Conservation (phyloP, 805 yeast species). For the Cyberlindnera amylophila region DNA sequence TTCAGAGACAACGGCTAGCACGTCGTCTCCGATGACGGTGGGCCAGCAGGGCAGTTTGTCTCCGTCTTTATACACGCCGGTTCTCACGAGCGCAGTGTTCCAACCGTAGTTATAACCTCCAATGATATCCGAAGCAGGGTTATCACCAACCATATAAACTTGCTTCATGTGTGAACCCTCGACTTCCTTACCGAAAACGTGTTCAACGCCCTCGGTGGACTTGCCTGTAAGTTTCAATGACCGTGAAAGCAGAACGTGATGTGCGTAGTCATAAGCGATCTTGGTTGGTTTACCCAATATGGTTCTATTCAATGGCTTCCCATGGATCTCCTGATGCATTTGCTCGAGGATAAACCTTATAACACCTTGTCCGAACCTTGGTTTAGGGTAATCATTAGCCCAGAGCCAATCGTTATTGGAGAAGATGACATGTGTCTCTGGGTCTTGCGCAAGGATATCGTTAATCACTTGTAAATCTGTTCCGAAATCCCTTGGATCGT, state of each 20-base stretch:
- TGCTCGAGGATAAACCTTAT: conserved; percentile 61
- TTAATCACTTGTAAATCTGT: conserved; percentile 75
- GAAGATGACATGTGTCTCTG: conserved; percentile 69
- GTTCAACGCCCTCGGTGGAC: neutral
- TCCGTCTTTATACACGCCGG: conserved; percentile 78
- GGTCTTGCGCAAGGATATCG: conserved; percentile 65
- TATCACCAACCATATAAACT: conserved; percentile 97
- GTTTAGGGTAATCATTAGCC: conserved; percentile 76
- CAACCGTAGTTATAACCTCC: conserved; percentile 90
- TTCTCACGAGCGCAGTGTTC: conserved; percentile 77
- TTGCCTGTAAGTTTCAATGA: conserved; percentile 28
- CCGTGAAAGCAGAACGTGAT: conserved; percentile 50
- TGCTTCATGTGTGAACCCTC: conserved; percentile 42
- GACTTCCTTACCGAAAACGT: conserved; percentile 23
- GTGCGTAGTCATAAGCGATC: conserved; percentile 80
- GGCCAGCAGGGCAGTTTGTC: conserved; percentile 45
- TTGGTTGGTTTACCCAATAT: conserved; percentile 80
- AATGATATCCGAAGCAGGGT: conserved; percentile 86
- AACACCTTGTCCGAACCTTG: conserved; percentile 92
- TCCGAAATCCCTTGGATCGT: conserved; percentile 87
- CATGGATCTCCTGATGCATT: conserved; percentile 52
- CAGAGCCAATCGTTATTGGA: conserved; percentile 82
- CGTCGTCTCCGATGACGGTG: conserved; percentile 47
- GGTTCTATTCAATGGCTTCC: conserved; percentile 44
- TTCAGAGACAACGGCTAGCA: conserved; percentile 44